Base-by-base conservation (phyloP, 805 yeast species). In the Saturnispora zaruensis region DNA sequence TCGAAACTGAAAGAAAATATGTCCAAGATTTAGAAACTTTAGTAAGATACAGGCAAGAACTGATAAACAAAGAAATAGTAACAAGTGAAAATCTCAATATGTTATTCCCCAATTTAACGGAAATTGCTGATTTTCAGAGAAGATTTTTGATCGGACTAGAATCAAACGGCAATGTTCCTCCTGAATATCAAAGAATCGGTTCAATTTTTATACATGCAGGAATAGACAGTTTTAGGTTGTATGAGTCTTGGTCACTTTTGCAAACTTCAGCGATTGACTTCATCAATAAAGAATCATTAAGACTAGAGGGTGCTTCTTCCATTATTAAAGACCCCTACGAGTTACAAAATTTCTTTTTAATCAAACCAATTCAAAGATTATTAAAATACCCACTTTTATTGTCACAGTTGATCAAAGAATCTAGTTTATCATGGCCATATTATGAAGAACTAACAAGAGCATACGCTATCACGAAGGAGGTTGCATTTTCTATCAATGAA, bases 321-420 rank as follows among this genome's bases (percentile, higher is more conserved):
- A 67, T 89, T 37, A 79, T 90, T 52, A 91, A 82, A 55, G 91
- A 93, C 25, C 84, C 87, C 41, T 82, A 89, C 62, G 99, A 91
- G 65, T 73, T 93, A 48, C 98, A 87, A 63, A 82, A 91, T 46
- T 87, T 87, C 66, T 87, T 86, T 65, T 73, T 93, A 40, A 79
- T 93, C 58, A 93, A 91, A 65, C 99, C 99, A 0, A 87, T 93
- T 36, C 99, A 93, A 70, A 77, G 99, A 55, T 75, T 93, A n/a
- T 87, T 96, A 73, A 87, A 90, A 64, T 93, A 93, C 66, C 99
- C 98, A 2, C 69, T 93, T 46, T 72, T 93, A 45, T 68, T 93
- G 47, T 80, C 77, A 58, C 93, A 87, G 61, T 72, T 93, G 48
- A 64, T 87, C 46, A 88, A 87, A 62, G 64, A 73, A 45, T 77